phyloP scores from a whole-genome alignment of 2,329 filamentous ascomycete species.

The Ophiostoma sp. region DNA sequence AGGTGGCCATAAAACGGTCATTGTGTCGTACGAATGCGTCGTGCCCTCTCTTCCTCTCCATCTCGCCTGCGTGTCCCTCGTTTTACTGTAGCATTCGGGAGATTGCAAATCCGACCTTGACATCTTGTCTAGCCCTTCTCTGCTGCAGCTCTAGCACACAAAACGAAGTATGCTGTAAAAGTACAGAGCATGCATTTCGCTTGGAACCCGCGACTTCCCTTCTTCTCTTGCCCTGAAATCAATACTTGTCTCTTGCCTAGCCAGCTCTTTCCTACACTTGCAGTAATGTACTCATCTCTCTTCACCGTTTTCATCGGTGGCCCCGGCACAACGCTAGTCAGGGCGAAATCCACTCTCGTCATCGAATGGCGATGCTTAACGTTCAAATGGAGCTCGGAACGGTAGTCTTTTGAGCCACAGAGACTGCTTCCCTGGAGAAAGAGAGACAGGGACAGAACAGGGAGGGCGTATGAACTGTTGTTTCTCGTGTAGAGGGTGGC shows the following conservation, averaged over 20 bases:
- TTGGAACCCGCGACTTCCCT: not conserved
- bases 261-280: not conserved
- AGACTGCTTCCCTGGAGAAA: not conserved
- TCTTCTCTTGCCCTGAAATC: not conserved
- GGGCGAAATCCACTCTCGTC: not conserved
- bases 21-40: not conserved
- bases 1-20: not conserved
- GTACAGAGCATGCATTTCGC: not conserved
- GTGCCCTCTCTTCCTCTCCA: not conserved
- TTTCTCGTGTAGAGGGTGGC: not conserved
- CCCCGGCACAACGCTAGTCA: not conserved
- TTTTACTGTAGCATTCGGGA: not conserved
- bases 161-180: not conserved
- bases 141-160: not conserved
- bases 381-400: not conserved
- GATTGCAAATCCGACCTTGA: constrained; percentile 7
- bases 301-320: not conserved
- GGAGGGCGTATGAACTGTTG: not conserved
- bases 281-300: not conserved
- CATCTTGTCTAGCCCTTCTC: not conserved
- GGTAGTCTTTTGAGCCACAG: not conserved
- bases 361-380: not conserved
- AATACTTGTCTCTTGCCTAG: not conserved
- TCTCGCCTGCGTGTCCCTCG: not conserved
- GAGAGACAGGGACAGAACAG: not conserved